Conservation (phyloP, 176 grass and related monocot species). For the Avena eriantha region DNA sequence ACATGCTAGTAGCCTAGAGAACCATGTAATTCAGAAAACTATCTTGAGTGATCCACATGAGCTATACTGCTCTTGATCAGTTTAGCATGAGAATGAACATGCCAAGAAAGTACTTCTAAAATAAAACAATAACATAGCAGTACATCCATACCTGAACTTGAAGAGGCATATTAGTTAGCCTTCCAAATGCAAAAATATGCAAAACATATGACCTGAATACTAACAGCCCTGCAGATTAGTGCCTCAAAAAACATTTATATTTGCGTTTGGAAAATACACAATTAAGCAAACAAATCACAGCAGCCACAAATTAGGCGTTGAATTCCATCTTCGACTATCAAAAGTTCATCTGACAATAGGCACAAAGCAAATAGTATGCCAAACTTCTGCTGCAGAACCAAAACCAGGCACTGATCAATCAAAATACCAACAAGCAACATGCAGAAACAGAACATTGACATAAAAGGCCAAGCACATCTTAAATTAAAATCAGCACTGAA, state of each 20-base stretch:
- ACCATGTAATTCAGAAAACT: background rate
- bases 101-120: background rate
- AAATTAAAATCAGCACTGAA: conserved; percentile 32
- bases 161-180: background rate
- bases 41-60: background rate
- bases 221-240: background rate
- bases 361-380: background rate
- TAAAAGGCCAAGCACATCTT: background rate
- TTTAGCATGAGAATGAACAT: background rate
- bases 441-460: background rate
- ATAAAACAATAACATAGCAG: background rate
- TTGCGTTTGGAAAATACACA: background rate
- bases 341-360: background rate
- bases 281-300: background rate
- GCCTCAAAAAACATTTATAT: background rate
- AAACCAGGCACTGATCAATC: background rate
- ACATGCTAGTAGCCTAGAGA: background rate
- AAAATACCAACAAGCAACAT: background rate
- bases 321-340: background rate
- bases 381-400: background rate
- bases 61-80: background rate
- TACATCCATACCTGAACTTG: conserved; percentile 13
- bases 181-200: background rate
- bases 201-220: background rate
- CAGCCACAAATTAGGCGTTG: background rate